phyloP scores from a whole-genome alignment of 2,329 filamentous ascomycete genomes.

The Penicillium freii region DNA sequence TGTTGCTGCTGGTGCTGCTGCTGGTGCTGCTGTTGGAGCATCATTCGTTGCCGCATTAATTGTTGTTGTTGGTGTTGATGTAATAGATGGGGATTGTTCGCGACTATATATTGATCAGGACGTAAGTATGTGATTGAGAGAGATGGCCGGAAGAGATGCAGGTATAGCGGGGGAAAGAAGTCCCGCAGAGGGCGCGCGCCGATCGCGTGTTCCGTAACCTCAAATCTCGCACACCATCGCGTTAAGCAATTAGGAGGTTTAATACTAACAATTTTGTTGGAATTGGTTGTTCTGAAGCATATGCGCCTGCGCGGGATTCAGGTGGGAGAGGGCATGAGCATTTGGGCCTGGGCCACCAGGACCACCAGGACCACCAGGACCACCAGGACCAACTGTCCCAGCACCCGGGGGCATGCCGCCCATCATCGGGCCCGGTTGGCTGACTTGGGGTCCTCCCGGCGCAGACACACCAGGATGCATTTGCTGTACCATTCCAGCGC shows the following conservation, averaged over 20 bases:
- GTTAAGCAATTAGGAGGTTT: not conserved
- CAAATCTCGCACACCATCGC: not conserved
- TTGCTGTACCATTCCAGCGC: constrained; percentile 52
- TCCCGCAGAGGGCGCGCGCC: not conserved
- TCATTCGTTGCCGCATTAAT: constrained; percentile 27
- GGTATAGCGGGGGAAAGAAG: not conserved
- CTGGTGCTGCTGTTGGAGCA: constrained; percentile 27
- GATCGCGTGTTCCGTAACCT: not conserved
- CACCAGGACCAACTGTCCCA: constrained; percentile 51
- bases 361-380: constrained; percentile 22
- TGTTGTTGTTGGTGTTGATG: constrained; percentile 45
- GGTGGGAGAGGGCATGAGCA: constrained; percentile 60
- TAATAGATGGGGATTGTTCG: constrained; percentile 47
- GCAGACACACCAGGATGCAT: constrained; percentile 62
- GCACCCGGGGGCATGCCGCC: constrained; percentile 60
- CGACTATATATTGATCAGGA: constrained; percentile 25
- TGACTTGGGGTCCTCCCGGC: constrained; percentile 58
- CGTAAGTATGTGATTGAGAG: constrained; percentile 12
- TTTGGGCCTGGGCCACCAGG: constrained; percentile 51
- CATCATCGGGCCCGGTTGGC: constrained; percentile 64
- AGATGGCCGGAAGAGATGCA: not conserved
- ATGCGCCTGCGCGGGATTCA: constrained; percentile 55
- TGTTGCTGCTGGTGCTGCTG: constrained; percentile 32
- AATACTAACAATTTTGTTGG: constrained; percentile 43
- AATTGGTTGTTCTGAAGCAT: constrained; percentile 53